Base-by-base conservation (phyloP, 1,139 yeast genomes). In the Yamadazyma conglobata region DNA sequence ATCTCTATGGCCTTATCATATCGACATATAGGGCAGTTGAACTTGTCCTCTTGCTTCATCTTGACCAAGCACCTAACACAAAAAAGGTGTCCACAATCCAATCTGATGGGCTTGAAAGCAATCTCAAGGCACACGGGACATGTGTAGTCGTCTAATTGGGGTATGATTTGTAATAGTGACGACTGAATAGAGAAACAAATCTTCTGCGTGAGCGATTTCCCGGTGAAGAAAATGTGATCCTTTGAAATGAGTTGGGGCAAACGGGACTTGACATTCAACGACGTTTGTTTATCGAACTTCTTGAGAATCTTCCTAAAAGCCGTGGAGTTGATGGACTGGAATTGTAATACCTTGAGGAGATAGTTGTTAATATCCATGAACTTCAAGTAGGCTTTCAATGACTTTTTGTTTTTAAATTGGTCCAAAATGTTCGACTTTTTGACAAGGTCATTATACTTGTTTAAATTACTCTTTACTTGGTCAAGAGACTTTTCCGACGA, bases 251-350 rank as follows among this genome's bases (percentile, higher is more conserved):
- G 47, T 47, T 63, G 58, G 1, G 79, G 79, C 35, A 77, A 70
- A 25, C 60, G 52, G 10, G 54, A 37, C 25, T 71, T 64, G 2
- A 79, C 65, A 17, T 72, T 68, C 21, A 82, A 56, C 3, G 77
- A 62, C 0, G 91, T 82, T 44, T 76, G 81, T 50, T 82, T 82
- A 46, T 82, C 88, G 45, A 82, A 82, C 48, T 82, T 82, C 49
- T 82, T 82, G 44, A 81, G 58, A 39, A 82, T 82, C 52, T 82
- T 82, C 15, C 71, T 58, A 24, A 79, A 67, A 1, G 91, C 91
- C 28, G 74, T 67, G 16, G 73, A 62, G 48, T 82, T 82, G 34
- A 81, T 64, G 7, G 71, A 61, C 47, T 79, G 85, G 47, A 78
- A 82, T 42, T 76, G 74, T 21, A 79, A 59, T 6, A 77, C 70